Evolutionary conservation across 257 asterid species (phyloP).

Genomic region (Solanum lycopersicoides): DNA sequence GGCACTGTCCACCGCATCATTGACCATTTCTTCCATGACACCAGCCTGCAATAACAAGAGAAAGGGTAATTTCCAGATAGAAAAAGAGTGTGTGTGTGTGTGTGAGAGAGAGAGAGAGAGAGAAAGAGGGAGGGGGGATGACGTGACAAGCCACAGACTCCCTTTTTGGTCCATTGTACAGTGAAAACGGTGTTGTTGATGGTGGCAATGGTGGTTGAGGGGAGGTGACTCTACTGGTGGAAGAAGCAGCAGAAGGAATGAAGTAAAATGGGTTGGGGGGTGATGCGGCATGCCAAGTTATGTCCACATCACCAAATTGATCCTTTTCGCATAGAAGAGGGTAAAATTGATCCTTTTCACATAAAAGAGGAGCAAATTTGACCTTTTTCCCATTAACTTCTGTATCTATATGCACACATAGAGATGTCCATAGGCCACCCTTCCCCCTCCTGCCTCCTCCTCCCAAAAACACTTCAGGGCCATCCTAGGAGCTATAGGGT

Average conservation of each 20-base stretch:
- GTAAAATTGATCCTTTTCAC: not conserved
- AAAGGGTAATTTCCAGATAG: not conserved
- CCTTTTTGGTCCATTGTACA: not conserved
- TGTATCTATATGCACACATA: not conserved
- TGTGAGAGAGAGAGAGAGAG: not conserved
- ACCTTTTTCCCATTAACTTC: not conserved
- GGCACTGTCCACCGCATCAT: conserved; percentile 72
- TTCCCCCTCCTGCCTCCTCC: not conserved
- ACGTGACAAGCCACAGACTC: not conserved
- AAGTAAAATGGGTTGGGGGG: not conserved
- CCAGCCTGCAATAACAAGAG: conserved; percentile 53
- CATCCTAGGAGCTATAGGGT: not conserved
- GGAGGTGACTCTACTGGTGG: not conserved
- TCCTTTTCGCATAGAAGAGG: not conserved
- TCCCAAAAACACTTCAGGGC: not conserved
- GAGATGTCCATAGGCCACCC: not conserved
- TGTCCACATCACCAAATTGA: not conserved
- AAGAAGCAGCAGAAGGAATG: not conserved
- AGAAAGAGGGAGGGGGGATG: not conserved
- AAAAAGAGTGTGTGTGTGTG: not conserved
- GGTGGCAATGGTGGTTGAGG: not conserved
- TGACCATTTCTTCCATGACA: conserved; percentile 86
- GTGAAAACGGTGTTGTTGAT: not conserved
- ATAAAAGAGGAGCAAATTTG: not conserved
- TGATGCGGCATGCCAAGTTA: not conserved